A percentile compares a stretch with the other conserved stretches of the same genome.
Conservation (phyloP, 2,329 filamentous ascomycete species). For the Chaetomiaceae sp. region DNA sequence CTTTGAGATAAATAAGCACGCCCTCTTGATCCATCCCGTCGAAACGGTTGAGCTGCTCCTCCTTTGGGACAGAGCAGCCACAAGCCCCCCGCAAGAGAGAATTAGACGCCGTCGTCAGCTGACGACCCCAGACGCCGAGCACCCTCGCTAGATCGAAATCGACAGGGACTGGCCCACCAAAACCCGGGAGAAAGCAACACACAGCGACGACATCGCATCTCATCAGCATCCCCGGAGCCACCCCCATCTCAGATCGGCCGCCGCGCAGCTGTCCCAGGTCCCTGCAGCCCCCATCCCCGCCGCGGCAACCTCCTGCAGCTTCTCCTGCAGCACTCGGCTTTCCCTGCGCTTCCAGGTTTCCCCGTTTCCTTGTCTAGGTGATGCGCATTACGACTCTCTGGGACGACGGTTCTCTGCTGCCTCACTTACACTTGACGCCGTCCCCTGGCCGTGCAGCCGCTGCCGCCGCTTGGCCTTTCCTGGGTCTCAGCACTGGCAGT, state of each 20-base stretch:
- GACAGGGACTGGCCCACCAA: not conserved
- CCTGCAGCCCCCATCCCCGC: constrained; percentile 24
- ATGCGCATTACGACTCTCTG: constrained; percentile 13
- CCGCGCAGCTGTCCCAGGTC: constrained; percentile 15
- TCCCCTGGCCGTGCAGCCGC: constrained; percentile 15
- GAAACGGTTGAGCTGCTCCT: not conserved
- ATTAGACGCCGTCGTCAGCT: not conserved
- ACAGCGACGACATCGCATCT: constrained; percentile 11
- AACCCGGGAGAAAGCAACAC: not conserved
- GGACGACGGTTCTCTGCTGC: not conserved
- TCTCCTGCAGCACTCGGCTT: constrained; percentile 4
- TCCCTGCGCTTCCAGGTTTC: not conserved
- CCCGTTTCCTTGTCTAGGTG: constrained; percentile 7
- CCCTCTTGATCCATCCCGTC: not conserved
- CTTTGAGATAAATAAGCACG: constrained; percentile 19
- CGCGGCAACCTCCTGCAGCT: constrained; percentile 26
- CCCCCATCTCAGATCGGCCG: constrained; percentile 16
- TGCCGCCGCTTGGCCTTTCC: constrained; percentile 11
- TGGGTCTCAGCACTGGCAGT: constrained; percentile 13
- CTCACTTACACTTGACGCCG: constrained; percentile 12
- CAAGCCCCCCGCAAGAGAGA: not conserved
- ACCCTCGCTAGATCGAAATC: not conserved
- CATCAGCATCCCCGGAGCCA: not conserved
- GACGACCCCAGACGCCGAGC: not conserved
- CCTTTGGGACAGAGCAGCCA: not conserved